Base-by-base conservation (phyloP, 768 basidiomycete species). In the Tylopilus intermedius region DNA sequence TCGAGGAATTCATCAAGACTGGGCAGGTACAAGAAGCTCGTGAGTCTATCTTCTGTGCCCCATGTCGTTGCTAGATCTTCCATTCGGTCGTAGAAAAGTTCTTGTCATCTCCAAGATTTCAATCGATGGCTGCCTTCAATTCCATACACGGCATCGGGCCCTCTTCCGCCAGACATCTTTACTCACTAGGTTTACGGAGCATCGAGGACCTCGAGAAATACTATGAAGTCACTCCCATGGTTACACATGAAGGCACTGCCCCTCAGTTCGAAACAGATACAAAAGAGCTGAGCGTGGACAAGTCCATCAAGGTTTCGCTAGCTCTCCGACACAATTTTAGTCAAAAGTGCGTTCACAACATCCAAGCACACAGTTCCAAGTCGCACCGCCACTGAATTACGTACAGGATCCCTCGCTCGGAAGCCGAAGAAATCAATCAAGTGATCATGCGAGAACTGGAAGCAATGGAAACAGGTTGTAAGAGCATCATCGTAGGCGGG, bases 401-500 rank as follows among this genome's bases (percentile, higher is more conserved):
- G 13, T 26, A n/a, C 51, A 85, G 82, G 63, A 93, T 95, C 33
- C 75, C 88, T 0, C 74, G 90, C 7, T 72, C 68, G 0, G 91
- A 96, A 65, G 88, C 90, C 0, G 84, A 90, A 53, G 81, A 86
- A 59, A 92, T 95, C 52, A 78, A 81, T n/a, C 62, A 61, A 1
- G 71, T 81, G 9, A 79, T 95, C 5, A 81, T 83, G 79, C 65
- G 67, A n/a, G 83, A 92, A 60, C 67, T 95, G 27, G 75, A 77
- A 11, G 63, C 66, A 10, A 64, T 95, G 8, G 76, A 83, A 47
- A 73, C 77, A 2, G 90, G 88, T 0, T 93, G 84, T 60, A 67
- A 78, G 18, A 83, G 81, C 59, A 89, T 86, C 5, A 80, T 96
- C 38, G 87, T 80, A 37, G 94, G 93, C 61, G 88, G 93, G 90